These are phyloP conservation scores for Carallia pectinifolia DNA, from an alignment of 345 rosid species.

Conservation along the genomic window DNA sequence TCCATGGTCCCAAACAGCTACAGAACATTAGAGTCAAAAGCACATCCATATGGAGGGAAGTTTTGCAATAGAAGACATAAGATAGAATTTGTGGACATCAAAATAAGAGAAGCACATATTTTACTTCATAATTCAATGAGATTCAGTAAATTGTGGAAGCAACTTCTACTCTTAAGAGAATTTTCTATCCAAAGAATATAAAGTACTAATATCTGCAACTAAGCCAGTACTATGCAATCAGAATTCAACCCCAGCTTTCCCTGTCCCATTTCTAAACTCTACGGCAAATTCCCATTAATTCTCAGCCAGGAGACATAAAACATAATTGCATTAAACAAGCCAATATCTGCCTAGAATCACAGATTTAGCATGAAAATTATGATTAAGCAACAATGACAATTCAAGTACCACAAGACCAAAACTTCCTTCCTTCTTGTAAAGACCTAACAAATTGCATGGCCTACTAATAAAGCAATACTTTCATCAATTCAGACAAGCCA, in stretches of 20 bases:
- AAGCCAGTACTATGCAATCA: too few species aligned
- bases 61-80: not conserved
- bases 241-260: too few species aligned
- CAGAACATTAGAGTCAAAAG: not conserved
- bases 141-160: not conserved
- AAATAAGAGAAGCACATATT: not conserved
- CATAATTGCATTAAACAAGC: too few species aligned
- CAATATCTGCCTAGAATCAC: too few species aligned
- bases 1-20: slow-evolving; percentile 18
- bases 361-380: too few species aligned
- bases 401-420: not conserved
- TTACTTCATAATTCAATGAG: not conserved
- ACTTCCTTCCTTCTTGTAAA: slow-evolving; percentile 5
- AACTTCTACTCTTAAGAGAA: too few species aligned
- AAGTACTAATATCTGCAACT: too few species aligned
- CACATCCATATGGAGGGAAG: not conserved
- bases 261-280: too few species aligned
- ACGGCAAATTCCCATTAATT: too few species aligned
- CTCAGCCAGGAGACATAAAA: too few species aligned
- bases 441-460: slow-evolving; percentile 7
- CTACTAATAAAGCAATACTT: not conserved
- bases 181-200: too few species aligned
- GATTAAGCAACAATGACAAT: not conserved
- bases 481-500: not conserved
- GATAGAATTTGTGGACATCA: not conserved